These are phyloP conservation scores for Aspergillus brasiliensis DNA, from an alignment of 2,329 filamentous ascomycete genomes.

Conservation along the genomic window DNA sequence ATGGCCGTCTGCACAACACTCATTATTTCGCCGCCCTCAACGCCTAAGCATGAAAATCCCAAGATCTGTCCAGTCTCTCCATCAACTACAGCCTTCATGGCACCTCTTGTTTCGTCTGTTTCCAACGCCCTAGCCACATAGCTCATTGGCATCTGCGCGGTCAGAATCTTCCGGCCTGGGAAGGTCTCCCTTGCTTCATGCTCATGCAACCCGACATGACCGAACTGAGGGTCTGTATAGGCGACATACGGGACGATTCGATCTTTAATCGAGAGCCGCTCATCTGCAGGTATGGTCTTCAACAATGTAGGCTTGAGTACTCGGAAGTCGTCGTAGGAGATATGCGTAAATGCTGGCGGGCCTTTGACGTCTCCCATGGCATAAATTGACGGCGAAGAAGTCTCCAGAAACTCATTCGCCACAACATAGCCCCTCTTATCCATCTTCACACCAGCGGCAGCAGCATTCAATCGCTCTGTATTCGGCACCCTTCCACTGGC, in stretches of 20 bases:
- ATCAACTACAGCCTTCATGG: constrained; percentile 11
- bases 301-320: neutral
- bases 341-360: constrained; percentile 11
- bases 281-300: no score
- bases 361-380: constrained; percentile 10
- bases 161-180: neutral
- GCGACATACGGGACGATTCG: constrained; percentile 9
- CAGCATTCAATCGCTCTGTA: neutral
- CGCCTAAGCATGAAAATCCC: constrained; percentile 7
- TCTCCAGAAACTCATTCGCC: constrained; percentile 3
- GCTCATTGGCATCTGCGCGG: constrained; percentile 8
- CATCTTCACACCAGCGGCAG: neutral
- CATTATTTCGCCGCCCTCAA: constrained; percentile 13
- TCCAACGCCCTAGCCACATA: constrained; percentile 12
- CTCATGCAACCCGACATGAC: constrained; percentile 10
- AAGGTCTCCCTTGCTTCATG: constrained; percentile 6
- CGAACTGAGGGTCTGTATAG: constrained; percentile 12
- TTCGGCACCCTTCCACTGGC: constrained; percentile 3
- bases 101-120: constrained; percentile 4
- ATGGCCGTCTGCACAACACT: constrained; percentile 10
- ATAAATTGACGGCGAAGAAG: constrained; percentile 4
- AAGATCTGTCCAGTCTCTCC: constrained; percentile 3
- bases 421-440: neutral
- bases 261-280: neutral
- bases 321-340: constrained; percentile 11